Percentiles rank a stretch among this genome's conserved stretches.
These are phyloP conservation scores for Plasmodium malariae DNA, from an alignment of 169 alveolate genomes.

Conservation along the genomic window DNA sequence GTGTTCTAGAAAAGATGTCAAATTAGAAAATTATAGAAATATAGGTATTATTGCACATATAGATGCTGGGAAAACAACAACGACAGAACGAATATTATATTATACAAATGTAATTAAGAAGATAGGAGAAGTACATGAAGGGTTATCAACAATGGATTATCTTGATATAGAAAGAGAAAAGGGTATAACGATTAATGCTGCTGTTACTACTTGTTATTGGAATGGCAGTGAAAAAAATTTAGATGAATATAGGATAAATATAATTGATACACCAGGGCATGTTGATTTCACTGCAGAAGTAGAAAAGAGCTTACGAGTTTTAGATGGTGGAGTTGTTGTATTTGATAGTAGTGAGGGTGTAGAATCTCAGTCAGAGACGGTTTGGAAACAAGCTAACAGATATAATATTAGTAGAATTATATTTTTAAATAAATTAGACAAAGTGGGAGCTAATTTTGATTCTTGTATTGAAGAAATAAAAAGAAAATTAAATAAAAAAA, in stretches of 20 bases:
- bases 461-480: conserved; percentile 89
- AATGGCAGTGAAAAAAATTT: conserved; percentile 85
- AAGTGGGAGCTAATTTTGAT: conserved; percentile 93
- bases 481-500: conserved; percentile 89
- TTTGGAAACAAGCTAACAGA: conserved; percentile 94
- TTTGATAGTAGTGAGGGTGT: conserved; percentile 98
- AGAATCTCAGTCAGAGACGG: conserved; percentile 96
- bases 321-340: conserved; percentile 97
- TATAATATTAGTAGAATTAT: conserved; percentile 93
- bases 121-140: conserved; percentile 91
- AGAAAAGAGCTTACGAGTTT: conserved; percentile 95
- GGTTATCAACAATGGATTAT: conserved; percentile 97
- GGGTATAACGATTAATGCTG: conserved; percentile 97
- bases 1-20: conserved; percentile 63
- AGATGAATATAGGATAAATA: conserved; percentile 90
- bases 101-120: conserved; percentile 93
- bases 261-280: conserved; percentile 99
- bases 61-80: conserved; percentile 98
- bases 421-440: conserved; percentile 95
- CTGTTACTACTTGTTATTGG: conserved; percentile 97
- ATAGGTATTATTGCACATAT: conserved; percentile 97
- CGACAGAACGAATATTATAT: conserved; percentile 95
- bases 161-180: conserved; percentile 96
- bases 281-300: conserved; percentile 96
- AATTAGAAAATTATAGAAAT: conserved; percentile 85